Conservation (phyloP, 75 land plant species). For the Selaginella tamariscina region DNA sequence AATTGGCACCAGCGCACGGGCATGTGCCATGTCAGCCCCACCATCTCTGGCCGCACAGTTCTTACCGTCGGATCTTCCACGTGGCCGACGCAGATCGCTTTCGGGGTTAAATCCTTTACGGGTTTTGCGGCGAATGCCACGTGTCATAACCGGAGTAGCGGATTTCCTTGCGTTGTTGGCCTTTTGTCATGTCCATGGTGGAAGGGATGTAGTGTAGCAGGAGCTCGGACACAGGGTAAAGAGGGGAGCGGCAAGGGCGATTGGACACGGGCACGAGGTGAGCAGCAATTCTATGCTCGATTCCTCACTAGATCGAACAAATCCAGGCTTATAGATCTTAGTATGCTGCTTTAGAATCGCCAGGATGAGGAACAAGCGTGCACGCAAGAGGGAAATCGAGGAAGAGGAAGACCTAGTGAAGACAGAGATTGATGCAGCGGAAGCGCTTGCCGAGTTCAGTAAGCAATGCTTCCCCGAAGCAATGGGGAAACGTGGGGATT, state of each 20-base stretch:
- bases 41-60: neutral
- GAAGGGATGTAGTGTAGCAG: neutral
- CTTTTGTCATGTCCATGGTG: neutral
- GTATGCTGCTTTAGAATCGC: neutral
- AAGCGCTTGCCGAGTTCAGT: neutral
- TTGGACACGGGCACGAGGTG: too few relatives aligned
- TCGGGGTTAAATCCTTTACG: neutral
- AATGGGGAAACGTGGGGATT: neutral
- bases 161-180: too few relatives aligned
- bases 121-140: neutral
- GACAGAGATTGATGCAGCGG: neutral
- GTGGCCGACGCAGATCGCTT: neutral
- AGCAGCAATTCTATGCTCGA: too few relatives aligned
- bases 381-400: neutral
- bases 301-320: neutral
- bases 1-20: slow-evolving; percentile 2
- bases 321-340: neutral
- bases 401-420: neutral
- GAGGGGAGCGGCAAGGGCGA: too few relatives aligned
- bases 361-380: neutral
- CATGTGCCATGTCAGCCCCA: neutral
- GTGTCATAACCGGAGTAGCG: too few relatives aligned
- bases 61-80: neutral
- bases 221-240: too few relatives aligned
- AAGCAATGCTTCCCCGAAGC: neutral